Evolutionary conservation across 108 stramenopile species (phyloP), one percentile per base, ranked within the genome.

Genomic region (Pseudonitzschia delicatissima): DNA sequence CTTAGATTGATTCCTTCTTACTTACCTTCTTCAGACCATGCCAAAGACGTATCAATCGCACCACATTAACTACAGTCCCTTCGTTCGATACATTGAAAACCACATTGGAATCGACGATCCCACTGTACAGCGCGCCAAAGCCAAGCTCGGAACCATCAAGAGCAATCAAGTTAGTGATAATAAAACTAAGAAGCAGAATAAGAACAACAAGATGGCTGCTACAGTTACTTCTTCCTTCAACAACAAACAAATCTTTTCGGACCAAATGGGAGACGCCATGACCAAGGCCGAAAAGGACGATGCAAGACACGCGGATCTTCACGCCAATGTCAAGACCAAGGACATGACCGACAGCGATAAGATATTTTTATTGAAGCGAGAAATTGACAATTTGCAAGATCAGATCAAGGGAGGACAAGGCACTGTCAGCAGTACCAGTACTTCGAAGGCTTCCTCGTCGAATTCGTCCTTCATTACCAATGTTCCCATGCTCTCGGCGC

Each of bases 301-400:
- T 27, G 53, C 29, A 0, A 27, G 53, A 29, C 53, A 55, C 32
- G 18, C 29, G 1, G 53, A 55, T 0, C 32, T 55, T n/a, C 53
- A 55, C 37, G 60, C 60, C 13, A 61, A 61, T 25, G 20, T 20
- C 3, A 39, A 61, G 32, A 18, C 4, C n/a, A 15, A 17, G 2
- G 32, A 33, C 26, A 39, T 36, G 17, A 36, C 60, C 2, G 60
- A 61, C 32, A 15, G 11, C 18, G 60, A 61, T 21, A 61, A 61
- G 37, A 61, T 61, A 8, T 61, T 40, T 27, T 61, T 61, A 26
- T 26, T 61, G 18, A 61, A 61, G 32, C 35, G 60, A 26, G 60
- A 61, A 42, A 61, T 61, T 26, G 60, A 61, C 21, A 42, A 20
- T 0, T 35, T 61, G 4, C 60, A 37, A 18, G 39, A 23, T 7